Conservation (phyloP, 2,329 filamentous ascomycete species). For the Mariannaea elegans region DNA sequence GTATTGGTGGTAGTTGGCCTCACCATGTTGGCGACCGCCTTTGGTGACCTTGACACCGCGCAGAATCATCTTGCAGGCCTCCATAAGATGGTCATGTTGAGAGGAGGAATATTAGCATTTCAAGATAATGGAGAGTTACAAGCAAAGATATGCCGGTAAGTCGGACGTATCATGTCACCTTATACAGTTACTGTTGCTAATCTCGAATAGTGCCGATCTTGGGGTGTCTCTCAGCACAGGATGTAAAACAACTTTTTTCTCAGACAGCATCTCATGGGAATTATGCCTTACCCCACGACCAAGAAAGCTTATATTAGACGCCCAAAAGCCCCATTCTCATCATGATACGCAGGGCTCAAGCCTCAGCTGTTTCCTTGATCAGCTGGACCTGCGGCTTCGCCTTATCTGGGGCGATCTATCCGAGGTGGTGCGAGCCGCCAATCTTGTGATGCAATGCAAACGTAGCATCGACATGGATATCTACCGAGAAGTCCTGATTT, state of each 20-base stretch:
- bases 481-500: conserved; percentile 5
- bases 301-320: neutral
- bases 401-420: conserved; percentile 2
- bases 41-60: neutral
- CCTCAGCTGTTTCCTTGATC: neutral
- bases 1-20: conserved; percentile 12
- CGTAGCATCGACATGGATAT: neutral
- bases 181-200: neutral
- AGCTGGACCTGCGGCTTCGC: neutral
- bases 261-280: conserved; percentile 1
- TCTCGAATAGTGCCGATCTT: neutral
- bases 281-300: neutral
- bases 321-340: neutral
- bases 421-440: neutral
- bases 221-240: neutral
- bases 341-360: neutral
- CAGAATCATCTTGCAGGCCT: neutral
- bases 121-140: neutral
- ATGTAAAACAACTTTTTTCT: neutral
- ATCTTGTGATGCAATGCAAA: neutral
- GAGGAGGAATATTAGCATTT: conserved; percentile 1
- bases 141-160: conserved; percentile 11
- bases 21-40: conserved; percentile 5
- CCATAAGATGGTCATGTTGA: neutral
- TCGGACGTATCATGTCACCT: neutral